Evolutionary conservation across 1,284 basidiomycete genomes (phyloP).

Genomic region (Moesziomyces globuligerus): DNA sequence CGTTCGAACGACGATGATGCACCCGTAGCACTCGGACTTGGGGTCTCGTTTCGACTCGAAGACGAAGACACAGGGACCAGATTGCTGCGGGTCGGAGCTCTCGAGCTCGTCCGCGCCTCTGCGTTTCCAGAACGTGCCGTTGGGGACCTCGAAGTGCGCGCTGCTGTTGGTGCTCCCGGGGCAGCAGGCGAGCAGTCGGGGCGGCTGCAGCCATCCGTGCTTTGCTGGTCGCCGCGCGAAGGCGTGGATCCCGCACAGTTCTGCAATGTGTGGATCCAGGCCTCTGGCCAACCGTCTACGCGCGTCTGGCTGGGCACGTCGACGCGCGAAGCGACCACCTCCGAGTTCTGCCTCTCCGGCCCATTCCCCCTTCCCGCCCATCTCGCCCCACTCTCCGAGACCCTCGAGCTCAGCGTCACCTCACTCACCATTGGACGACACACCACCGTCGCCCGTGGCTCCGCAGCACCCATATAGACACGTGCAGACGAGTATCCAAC

Average conservation of each 20-base stretch:
- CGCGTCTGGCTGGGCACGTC: conserved; percentile 36
- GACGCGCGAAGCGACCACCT: conserved; percentile 32
- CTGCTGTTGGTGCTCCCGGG: conserved; percentile 3
- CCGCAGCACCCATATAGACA: conserved; percentile 2
- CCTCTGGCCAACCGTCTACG: conserved; percentile 1
- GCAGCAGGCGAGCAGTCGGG: background rate
- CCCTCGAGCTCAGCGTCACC: conserved; percentile 21
- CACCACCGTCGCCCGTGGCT: conserved; percentile 1
- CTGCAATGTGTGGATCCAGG: conserved; percentile 34
- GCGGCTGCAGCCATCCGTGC: conserved; percentile 3
- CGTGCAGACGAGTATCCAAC: background rate
- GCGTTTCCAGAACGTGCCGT: background rate
- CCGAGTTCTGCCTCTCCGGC: conserved; percentile 23
- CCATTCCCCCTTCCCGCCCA: conserved; percentile 5
- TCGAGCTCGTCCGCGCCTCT: conserved; percentile 6
- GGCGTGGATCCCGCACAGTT: background rate
- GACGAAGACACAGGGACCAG: background rate
- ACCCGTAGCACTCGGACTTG: conserved; percentile 6
- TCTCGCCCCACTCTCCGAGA: background rate
- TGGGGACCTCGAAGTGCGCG: conserved; percentile 4
- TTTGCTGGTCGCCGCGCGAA: conserved; percentile 2
- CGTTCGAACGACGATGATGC: background rate
- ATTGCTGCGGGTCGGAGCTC: conserved; percentile 20
- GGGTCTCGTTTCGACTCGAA: background rate
- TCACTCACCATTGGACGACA: conserved; percentile 3